These are phyloP conservation scores for Roridomyces roridus DNA, from an alignment of 768 basidiomycete genomes.

Conservation along the genomic window DNA sequence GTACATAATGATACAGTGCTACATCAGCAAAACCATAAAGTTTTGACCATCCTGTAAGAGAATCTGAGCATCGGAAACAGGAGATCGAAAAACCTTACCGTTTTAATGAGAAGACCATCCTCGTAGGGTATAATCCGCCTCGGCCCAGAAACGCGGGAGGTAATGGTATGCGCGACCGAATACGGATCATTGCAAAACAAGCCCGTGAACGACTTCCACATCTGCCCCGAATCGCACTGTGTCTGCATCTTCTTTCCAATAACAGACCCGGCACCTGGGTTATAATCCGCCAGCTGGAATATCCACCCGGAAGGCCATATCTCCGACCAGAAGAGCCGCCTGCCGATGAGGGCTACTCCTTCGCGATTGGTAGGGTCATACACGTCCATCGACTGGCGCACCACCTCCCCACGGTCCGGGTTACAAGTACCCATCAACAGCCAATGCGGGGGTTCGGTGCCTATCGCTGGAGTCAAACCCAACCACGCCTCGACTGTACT, in stretches of 20 bases:
- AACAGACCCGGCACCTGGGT: neutral
- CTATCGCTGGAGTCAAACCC: neutral
- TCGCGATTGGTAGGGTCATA: constrained; percentile 8
- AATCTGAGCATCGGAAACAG: neutral
- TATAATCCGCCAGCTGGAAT: constrained; percentile 6
- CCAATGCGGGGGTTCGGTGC: constrained; percentile 5
- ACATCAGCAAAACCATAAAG: constrained; percentile 13
- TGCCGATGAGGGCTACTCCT: constrained; percentile 4
- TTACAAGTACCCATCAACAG: neutral
- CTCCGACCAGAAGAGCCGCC: constrained; percentile 11
- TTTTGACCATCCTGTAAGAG: neutral
- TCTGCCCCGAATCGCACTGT: neutral
- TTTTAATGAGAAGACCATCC: constrained; percentile 14
- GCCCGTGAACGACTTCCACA: neutral
- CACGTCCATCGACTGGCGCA: neutral
- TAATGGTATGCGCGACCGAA: neutral
- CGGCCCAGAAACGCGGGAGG: neutral
- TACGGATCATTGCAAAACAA: neutral
- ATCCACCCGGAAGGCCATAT: neutral
- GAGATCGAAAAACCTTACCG: neutral
- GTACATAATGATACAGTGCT: neutral
- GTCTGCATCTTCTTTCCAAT: neutral
- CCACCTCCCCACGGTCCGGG: neutral
- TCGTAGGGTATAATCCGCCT: constrained; percentile 5
- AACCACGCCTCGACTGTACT: constrained; percentile 10